A percentile compares a stretch with the other conserved stretches of the same genome.
Evolutionary conservation across 768 basidiomycete species (phyloP).

Genomic region (Agrocybe praecox): DNA sequence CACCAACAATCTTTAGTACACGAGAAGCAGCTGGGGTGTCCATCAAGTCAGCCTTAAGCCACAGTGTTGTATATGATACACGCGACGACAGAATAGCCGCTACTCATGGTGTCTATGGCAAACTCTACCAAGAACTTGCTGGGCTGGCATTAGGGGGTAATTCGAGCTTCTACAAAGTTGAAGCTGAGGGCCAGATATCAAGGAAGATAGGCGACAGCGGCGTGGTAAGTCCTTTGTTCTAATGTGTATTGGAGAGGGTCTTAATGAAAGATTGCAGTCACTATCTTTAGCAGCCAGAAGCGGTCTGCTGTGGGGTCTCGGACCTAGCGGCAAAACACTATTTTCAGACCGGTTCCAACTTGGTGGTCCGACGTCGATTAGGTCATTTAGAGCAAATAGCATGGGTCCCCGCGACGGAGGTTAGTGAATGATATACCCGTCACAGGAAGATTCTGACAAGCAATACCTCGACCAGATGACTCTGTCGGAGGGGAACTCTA

Average conservation of each 20-base stretch:
- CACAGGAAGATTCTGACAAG: no score
- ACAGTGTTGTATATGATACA: constrained; percentile 76
- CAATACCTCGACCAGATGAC: no score
- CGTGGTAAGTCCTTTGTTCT: constrained; percentile 44
- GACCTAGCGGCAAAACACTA: constrained; percentile 40
- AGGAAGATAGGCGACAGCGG: constrained; percentile 53
- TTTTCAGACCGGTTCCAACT: constrained; percentile 91
- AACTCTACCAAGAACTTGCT: constrained; percentile 69
- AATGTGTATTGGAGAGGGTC: not conserved
- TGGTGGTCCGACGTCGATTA: constrained; percentile 86
- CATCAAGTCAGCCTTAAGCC: constrained; percentile 81
- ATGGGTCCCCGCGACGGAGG: constrained; percentile 80
- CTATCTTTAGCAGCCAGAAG: constrained; percentile 72
- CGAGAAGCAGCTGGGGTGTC: constrained; percentile 82
- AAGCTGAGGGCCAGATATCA: constrained; percentile 66
- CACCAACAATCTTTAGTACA: constrained; percentile 50
- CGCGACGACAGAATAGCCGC: constrained; percentile 71
- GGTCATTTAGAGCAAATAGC: constrained; percentile 74
- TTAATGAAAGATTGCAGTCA: constrained; percentile 44
- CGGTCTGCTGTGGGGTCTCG: constrained; percentile 71
- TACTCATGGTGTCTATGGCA: constrained; percentile 63
- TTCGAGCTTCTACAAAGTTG: constrained; percentile 73
- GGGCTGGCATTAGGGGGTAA: constrained; percentile 64
- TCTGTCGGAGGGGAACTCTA: constrained; percentile 82
- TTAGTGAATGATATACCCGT: constrained; percentile 43